phyloP scores from a whole-genome alignment of 2,329 filamentous ascomycete genomes.

The Tetracladium maxilliforme region DNA sequence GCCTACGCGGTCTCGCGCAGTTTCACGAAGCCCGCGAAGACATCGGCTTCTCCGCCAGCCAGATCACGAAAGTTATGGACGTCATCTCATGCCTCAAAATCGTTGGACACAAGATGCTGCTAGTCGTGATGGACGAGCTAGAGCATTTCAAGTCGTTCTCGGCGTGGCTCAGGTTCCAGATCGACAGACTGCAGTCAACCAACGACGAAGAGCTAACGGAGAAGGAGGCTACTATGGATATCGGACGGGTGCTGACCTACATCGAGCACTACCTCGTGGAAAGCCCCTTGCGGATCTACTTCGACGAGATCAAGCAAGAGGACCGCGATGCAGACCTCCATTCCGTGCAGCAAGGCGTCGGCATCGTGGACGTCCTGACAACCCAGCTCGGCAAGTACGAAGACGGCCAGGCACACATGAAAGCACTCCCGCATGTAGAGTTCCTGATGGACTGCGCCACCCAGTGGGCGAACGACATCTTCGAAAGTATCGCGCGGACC shows the following conservation, averaged over 20 bases:
- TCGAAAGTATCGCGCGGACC: conserved; percentile 53
- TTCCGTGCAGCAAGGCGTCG: conserved; percentile 25
- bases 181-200: conserved; percentile 60
- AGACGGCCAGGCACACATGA: neutral
- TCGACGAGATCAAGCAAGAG: conserved; percentile 32
- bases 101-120: conserved; percentile 57
- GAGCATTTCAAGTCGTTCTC: conserved; percentile 68
- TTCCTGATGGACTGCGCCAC: too few relatives aligned
- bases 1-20: conserved; percentile 68
- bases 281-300: conserved; percentile 50
- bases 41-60: conserved; percentile 48
- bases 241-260: conserved; percentile 59
- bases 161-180: conserved; percentile 69
- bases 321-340: conserved; percentile 32
- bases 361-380: conserved; percentile 29
- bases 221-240: conserved; percentile 63
- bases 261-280: conserved; percentile 55
- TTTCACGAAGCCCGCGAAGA: conserved; percentile 56
- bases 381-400: conserved; percentile 7
- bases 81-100: conserved; percentile 63
- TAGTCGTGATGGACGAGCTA: conserved; percentile 61
- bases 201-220: conserved; percentile 59
- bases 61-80: conserved; percentile 53
- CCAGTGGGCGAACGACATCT: conserved; percentile 44
- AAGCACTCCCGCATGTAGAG: neutral